phyloP scores from a whole-genome alignment of 768 basidiomycete species.

The Collybiopsis confluens region DNA sequence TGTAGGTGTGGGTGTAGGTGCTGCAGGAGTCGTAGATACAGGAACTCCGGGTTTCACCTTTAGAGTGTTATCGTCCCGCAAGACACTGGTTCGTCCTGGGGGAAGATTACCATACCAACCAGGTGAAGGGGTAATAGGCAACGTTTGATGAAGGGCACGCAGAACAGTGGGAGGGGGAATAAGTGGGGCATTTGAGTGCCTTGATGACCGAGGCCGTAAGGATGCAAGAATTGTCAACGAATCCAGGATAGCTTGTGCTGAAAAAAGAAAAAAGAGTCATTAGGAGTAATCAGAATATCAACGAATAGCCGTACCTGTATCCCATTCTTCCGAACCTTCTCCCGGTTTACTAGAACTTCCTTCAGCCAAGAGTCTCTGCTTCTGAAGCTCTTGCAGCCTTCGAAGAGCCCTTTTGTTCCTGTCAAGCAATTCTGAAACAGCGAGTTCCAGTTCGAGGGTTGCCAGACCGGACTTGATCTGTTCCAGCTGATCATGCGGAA shows the following conservation, averaged over 20 bases:
- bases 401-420: conserved; percentile 60
- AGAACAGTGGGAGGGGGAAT: conserved; percentile 61
- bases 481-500: conserved; percentile 52
- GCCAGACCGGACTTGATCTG: conserved; percentile 58
- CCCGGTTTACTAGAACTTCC: conserved; percentile 43
- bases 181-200: conserved; percentile 40
- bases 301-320: conserved; percentile 53
- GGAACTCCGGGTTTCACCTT: conserved; percentile 44
- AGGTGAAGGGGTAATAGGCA: conserved; percentile 52
- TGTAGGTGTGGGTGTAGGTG: conserved; percentile 18
- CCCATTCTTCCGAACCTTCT: conserved; percentile 79
- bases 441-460: conserved; percentile 61
- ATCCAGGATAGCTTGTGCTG: conserved; percentile 71
- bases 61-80: conserved; percentile 73
- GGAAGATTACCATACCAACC: conserved; percentile 79
- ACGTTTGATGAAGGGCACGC: conserved; percentile 67
- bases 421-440: conserved; percentile 64
- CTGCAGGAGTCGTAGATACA: conserved; percentile 12
- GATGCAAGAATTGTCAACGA: conserved; percentile 67
- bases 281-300: conserved; percentile 8
- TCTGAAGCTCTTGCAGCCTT: conserved; percentile 65
- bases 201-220: conserved; percentile 59
- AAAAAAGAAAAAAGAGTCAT: conserved; percentile 13
- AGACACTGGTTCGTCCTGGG: conserved; percentile 47
- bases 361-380: conserved; percentile 43